Evolutionary conservation across 495 filamentous ascomycete species (phyloP).

Genomic region (Cenococcum geophilum): DNA sequence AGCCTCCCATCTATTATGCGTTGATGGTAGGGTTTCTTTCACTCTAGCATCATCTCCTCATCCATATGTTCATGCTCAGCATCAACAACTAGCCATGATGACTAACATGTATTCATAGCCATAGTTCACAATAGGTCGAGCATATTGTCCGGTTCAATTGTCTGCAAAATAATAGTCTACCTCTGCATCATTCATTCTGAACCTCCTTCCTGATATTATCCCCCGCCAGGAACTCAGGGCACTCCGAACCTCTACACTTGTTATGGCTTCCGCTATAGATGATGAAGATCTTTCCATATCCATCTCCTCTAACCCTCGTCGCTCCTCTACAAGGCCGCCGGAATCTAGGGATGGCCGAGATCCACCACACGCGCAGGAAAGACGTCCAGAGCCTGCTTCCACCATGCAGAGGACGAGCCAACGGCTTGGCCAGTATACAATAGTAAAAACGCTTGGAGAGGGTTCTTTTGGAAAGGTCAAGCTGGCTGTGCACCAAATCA

Average conservation of each 20-base stretch:
- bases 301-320: slow-evolving; percentile 59
- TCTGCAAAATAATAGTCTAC: not conserved
- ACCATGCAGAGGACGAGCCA: slow-evolving; percentile 51
- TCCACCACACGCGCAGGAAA: slow-evolving; percentile 23
- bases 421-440: slow-evolving; percentile 82
- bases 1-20: not conserved
- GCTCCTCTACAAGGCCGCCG: slow-evolving; percentile 41
- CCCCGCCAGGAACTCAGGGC: not conserved
- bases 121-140: not conserved
- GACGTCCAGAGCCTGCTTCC: slow-evolving; percentile 28
- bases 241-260: slow-evolving; percentile 6
- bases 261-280: slow-evolving; percentile 60
- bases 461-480: slow-evolving; percentile 98
- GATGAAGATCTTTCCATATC: slow-evolving; percentile 92
- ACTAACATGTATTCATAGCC: not conserved
- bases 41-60: not conserved
- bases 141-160: not conserved
- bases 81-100: not conserved
- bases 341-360: slow-evolving; percentile 30
- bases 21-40: not conserved
- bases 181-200: not conserved
- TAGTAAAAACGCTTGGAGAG: slow-evolving; percentile 86
- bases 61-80: not conserved
- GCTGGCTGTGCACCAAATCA: slow-evolving; percentile 83
- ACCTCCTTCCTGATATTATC: not conserved